Base-by-base conservation (phyloP, 768 basidiomycete genomes). In the Suillus subluteus region DNA sequence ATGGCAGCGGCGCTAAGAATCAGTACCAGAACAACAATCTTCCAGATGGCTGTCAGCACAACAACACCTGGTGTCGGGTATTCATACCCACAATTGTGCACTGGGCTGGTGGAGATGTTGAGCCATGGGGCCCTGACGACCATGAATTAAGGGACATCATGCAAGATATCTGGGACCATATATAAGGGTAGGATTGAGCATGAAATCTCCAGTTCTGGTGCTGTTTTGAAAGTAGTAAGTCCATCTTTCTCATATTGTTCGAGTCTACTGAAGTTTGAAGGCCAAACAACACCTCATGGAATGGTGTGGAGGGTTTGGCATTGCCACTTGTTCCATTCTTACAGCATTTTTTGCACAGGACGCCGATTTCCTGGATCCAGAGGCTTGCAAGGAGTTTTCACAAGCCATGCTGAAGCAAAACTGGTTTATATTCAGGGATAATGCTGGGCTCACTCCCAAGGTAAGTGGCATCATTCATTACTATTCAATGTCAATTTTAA, bases 141-240 rank as follows among this genome's bases (percentile, higher is more conserved):
- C 3, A 52, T 15, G 48, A 35, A 4, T 50, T 52, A 16, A 30
- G 62, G 35, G 48, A 30, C 1, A 3, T 18, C 13, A 41, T 63
- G 26, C 62, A 41, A 41, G 46, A 32, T 9, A 63, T 63, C n/a
- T 63, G 62, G 62, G 44, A 63, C 26, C 15, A 26, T 13, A 37
- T 48, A 26, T 63, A 6, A 23, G 30, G 43, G 26, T 30, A 23
- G 32, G 21, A 48, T 63, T 23, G 21, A n/a, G n/a, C 62, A 63
- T 32, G 44, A 23, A 7, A 37, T 63, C 32, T 44, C 62, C 18
- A 37, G 16, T 2, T 41, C 43, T 26, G 62, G 62, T 6, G 13
- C 62, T n/a, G 62, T 63, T n/a, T n/a, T 46, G 21, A 46, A 46
- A 46, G 46, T 46, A 3, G 46, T 46, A 46, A 46, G 46, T 46